A percentile compares a stretch with the other conserved stretches of the same genome.
These are phyloP conservation scores for Phoenix dactylifera DNA, from an alignment of 176 grass and related monocot genomes.

Conservation along the genomic window DNA sequence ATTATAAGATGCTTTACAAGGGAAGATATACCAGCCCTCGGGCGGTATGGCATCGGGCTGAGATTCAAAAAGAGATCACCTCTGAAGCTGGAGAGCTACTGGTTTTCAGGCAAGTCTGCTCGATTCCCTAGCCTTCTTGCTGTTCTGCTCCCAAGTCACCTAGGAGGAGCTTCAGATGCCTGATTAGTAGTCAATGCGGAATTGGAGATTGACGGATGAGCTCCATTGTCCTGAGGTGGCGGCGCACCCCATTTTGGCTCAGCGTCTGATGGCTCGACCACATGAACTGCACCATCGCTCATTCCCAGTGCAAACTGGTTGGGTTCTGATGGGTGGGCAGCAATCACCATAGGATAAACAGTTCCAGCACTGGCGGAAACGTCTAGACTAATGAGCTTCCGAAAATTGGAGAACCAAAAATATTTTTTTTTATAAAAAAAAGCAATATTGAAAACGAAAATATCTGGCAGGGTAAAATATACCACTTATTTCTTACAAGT, in stretches of 20 bases:
- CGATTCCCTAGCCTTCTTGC: no score
- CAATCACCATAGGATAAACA: slow-evolving; percentile 64
- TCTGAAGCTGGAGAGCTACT: no score
- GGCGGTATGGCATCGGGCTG: no score
- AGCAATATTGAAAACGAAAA: no score
- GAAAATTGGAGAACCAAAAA: slow-evolving; percentile 1
- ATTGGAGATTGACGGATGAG: slow-evolving; percentile 36
- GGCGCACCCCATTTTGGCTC: slow-evolving; percentile 74
- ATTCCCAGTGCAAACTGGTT: slow-evolving; percentile 96
- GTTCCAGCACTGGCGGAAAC: slow-evolving; percentile 41
- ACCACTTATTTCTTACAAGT: no score
- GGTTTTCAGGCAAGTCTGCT: no score
- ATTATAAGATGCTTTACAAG: no score
- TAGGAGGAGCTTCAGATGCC: slow-evolving; percentile 50
- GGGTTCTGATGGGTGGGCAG: slow-evolving; percentile 79
- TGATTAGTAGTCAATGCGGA: slow-evolving; percentile 43
- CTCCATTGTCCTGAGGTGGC: slow-evolving; percentile 66
- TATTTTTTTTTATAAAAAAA: not conserved
- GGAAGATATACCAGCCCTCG: no score
- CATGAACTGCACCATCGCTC: slow-evolving; percentile 80
- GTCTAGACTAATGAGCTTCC: no score
- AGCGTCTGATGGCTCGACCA: slow-evolving; percentile 68
- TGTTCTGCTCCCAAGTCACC: slow-evolving; percentile 20
- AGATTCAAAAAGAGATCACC: no score
- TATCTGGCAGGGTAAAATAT: no score